Evolutionary conservation across 441 rosid genomes (phyloP), one percentile per base, ranked within the genome.

Genomic region (Bocquillonia castaneifolia): DNA sequence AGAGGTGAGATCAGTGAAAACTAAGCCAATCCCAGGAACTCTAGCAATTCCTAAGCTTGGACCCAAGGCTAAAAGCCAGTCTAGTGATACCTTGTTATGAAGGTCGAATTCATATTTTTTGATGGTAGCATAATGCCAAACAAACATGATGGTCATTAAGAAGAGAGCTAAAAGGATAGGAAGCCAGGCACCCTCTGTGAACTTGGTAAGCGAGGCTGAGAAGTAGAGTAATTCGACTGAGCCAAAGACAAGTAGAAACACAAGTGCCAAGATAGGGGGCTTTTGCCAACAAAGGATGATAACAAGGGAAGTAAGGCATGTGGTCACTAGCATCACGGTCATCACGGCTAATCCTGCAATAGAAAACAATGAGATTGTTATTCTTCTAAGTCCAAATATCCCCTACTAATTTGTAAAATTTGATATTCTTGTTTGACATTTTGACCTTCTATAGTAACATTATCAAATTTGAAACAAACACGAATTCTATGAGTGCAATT

Each of bases 241-340:
- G 5, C 97, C 98, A 23, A 94, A 94, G 76, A 94, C 82, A 66
- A 94, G 80, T 14, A 95, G 84, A 75, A 95, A 95, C 26, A 59
- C 23, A 2, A 95, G 78, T 3, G 99, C 98, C n/a, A 89, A 29
- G 18, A 87, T 47, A 0, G 94, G 88, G 23, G 93, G 93, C 67
- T 89, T 92, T 79, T 89, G 85, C 99, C 99, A 95, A 67, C 96
- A 90, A 3, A 95, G 82, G 57, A 95, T 83, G 40, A 95, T 90
- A 68, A 90, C 98, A 50, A 95, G 67, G 59, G 98, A 82, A 40
- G 83, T 90, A 15, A 95, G 92, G 78, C 98, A 88, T 3, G 99
- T 95, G 0, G 99, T 95, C 64, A 95, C 99, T 50, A 92, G 80
- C 99, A 95, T 95, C 74, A 92, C 98, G 10, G 98, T 86, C 94